Conservation (phyloP, 129 eudicot species). For the Helianthus tuberosus region DNA sequence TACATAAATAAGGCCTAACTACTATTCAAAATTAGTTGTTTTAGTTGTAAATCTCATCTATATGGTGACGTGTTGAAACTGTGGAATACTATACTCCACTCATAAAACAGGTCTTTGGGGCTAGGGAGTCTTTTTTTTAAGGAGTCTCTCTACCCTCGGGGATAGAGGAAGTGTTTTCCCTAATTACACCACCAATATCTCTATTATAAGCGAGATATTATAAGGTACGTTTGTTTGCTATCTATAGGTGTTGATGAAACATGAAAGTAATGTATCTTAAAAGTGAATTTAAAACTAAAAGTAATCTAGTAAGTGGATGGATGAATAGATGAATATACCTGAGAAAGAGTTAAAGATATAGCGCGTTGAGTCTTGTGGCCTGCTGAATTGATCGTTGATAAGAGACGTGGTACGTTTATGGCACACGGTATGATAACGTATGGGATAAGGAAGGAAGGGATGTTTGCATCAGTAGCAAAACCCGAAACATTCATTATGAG, state of each 20-base stretch:
- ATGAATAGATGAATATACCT: constrained; percentile 25
- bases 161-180: no score
- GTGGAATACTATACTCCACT: no score
- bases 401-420: constrained; percentile 45
- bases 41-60: not conserved
- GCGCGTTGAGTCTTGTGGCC: constrained; percentile 51
- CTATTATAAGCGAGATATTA: no score
- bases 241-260: not conserved
- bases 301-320: not conserved
- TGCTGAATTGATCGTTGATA: constrained; percentile 45
- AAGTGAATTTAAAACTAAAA: not conserved
- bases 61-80: no score
- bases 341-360: constrained; percentile 57
- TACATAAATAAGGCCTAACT: not conserved
- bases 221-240: no score
- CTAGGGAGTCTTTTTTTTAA: no score
- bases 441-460: constrained; percentile 59
- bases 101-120: no score
- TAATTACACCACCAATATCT: no score
- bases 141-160: no score
- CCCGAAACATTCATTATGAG: constrained; percentile 43
- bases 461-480: constrained; percentile 42
- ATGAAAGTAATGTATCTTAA: not conserved
- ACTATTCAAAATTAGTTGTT: not conserved
- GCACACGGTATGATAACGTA: constrained; percentile 64